A percentile compares a stretch with the other conserved stretches of the same genome.
phyloP scores from a whole-genome alignment of 176 grass and related monocot genomes.

The Rhynchospora breviuscula region DNA sequence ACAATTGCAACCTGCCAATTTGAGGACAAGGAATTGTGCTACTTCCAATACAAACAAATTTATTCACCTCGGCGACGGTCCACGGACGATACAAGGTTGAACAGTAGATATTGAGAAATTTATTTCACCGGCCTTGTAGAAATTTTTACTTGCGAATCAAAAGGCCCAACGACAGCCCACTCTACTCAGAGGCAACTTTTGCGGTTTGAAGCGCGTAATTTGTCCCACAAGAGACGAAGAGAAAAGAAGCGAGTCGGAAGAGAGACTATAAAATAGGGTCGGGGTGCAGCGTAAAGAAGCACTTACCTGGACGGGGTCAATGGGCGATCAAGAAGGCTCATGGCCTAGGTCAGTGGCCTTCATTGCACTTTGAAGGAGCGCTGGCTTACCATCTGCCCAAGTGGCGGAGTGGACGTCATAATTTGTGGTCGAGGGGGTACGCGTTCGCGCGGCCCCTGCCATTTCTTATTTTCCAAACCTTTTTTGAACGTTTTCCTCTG shows the following conservation, averaged over 20 bases:
- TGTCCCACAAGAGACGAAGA: background rate
- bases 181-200: background rate
- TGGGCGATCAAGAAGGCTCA: slow-evolving; percentile 5
- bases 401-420: too few relatives aligned
- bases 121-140: too few relatives aligned
- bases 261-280: background rate
- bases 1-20: too few relatives aligned
- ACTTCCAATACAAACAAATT: too few relatives aligned
- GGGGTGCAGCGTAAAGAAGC: background rate
- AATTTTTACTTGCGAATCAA: too few relatives aligned
- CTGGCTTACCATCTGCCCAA: too few relatives aligned
- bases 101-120: too few relatives aligned
- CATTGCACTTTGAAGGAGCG: background rate
- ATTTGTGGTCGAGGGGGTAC: slow-evolving; percentile 39
- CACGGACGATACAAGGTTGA: too few relatives aligned
- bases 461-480: background rate
- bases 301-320: slow-evolving; percentile 7
- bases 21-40: too few relatives aligned
- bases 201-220: background rate
- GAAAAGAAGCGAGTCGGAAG: background rate
- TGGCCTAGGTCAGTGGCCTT: background rate
- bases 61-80: too few relatives aligned
- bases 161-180: background rate
- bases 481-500: too few relatives aligned
- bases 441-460: slow-evolving; percentile 61